A percentile compares a stretch with the other conserved stretches of the same genome.
Evolutionary conservation across 2,329 filamentous ascomycete genomes (phyloP).

Genomic region (Penicillium nordicum): DNA sequence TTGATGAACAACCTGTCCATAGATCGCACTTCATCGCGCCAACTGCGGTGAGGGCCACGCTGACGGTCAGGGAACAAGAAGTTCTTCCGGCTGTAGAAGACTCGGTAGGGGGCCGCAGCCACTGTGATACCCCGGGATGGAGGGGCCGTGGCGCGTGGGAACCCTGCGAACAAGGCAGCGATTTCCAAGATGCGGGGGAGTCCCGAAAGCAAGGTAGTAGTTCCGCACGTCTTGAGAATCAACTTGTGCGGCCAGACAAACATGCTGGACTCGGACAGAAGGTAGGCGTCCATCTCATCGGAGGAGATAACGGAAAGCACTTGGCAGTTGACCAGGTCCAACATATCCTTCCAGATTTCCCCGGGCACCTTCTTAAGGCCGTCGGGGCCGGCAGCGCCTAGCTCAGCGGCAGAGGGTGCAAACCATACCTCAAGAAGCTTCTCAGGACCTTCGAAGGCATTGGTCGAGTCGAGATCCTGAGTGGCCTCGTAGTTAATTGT

Average conservation of each 20-base stretch:
- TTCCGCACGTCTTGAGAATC: conserved; percentile 97
- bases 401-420: conserved; percentile 68
- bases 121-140: conserved; percentile 65
- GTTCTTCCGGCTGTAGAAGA: conserved; percentile 99
- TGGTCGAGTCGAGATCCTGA: conserved; percentile 87
- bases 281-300: conserved; percentile 90
- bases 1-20: conserved; percentile 87
- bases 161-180: conserved; percentile 82
- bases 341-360: conserved; percentile 91
- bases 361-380: conserved; percentile 82
- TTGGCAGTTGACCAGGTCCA: conserved; percentile 98
- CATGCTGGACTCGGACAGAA: conserved; percentile 99
- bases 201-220: conserved; percentile 86
- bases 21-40: conserved; percentile 91
- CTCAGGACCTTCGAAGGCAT: conserved; percentile 96
- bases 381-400: conserved; percentile 64
- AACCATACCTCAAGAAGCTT: conserved; percentile 99
- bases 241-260: conserved; percentile 99
- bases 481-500: conserved; percentile 97
- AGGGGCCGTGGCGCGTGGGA: conserved; percentile 71
- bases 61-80: conserved; percentile 95
- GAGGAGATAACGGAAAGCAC: conserved; percentile 91
- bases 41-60: conserved; percentile 90
- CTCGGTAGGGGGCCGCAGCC: conserved; percentile 84
- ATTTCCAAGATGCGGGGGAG: conserved; percentile 90